Base-by-base conservation (phyloP, 371 early-diverging fungal species). In the Smittium culicis region DNA sequence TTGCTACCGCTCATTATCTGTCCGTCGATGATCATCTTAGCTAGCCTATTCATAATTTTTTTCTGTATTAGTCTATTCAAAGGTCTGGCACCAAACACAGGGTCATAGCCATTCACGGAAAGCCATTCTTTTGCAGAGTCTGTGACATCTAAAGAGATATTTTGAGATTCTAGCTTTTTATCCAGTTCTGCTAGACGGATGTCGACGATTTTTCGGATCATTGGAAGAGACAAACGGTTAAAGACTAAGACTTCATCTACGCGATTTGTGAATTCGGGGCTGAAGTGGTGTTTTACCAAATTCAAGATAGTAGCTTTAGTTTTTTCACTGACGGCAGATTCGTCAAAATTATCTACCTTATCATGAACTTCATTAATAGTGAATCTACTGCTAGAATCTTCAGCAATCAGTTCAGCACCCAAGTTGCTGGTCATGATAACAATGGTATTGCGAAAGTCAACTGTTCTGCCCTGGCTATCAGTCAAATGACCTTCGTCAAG, bases 221-320 rank as follows among this genome's bases (percentile, higher is more conserved):
- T 82, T 11, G 74, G 74, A 70, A 83, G 83, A 3, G 82, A 74
- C n/a, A 96, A 82, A 1, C 88, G 81, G 71, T 92, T 90, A 74
- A 94, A 94, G 62, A 89, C 85, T 30, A 90, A 77, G 67, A 90
- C 71, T 68, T 90, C 90, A 75, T 93, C 94, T 55, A 95, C 86
- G 74, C 94, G 86, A 77, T 95, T 95, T 64, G 89, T 80, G 70
- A 95, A 89, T 76, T 93, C 93, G 27, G 92, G 93, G 35, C 91
- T 84, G 74, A 94, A 95, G 68, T 89, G 87, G 16, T 82, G 79
- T 28, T 89, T 84, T 17, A 93, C 86, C 57, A 84, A 83, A 35
- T 83, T 79, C 78, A 64, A 20, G 57, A 57, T 67, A 16, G 27
- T 14, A 29, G 16, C 32, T 27, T 60, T 60, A 16, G 25, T 60